Base-by-base conservation (phyloP, 108 stramenopile genomes). In the Seminavis robusta region DNA sequence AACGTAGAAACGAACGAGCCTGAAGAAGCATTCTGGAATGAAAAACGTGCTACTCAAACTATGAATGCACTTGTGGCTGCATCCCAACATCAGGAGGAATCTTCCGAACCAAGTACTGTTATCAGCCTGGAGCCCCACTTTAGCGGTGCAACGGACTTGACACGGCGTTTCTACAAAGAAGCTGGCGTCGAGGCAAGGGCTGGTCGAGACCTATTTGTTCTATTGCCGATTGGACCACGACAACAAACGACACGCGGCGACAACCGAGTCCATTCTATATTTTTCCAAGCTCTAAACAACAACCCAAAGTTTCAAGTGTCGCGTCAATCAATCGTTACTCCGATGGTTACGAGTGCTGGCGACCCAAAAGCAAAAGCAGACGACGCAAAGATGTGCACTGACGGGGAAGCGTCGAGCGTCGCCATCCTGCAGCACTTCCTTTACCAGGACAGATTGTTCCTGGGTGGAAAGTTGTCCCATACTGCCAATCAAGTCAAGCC, bases 361-460 rank as follows among this genome's bases (percentile, higher is more conserved):
- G 23, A 27, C 6, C 28, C 28, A 26, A n/a, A 45, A 5, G 34
- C 52, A 34, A 29, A 34, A 2, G 13, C 56, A 11, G 1, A 56
- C 11, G 19, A 25, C 28, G 20, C 19, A 5, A 39, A 11, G 4
- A 17, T 10, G 1, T 51, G 46, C 24, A 17, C 21, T 42, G 86
- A 88, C 33, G 46, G 46, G 15, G 83, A 84, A 45, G 81, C 79
- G 21, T 61, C 71, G 8, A 67, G 69, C 1, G 75, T 88, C 9
- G 69, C 63, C 4, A 57, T 71, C 55, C 42, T 84, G 5, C 86
- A 88, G 48, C 86, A 88, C 28, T 68, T 82, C 33, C 61, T 66
- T 15, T 83, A 88, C 36, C 86, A 88, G 41, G 41, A 67, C 25
- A 47, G 65, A 11, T 53, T 78, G 13, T 69, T 72, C n/a, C n/a